Evolutionary conservation across 2,329 filamentous ascomycete species (phyloP).

Genomic region (Xylaria sp.): DNA sequence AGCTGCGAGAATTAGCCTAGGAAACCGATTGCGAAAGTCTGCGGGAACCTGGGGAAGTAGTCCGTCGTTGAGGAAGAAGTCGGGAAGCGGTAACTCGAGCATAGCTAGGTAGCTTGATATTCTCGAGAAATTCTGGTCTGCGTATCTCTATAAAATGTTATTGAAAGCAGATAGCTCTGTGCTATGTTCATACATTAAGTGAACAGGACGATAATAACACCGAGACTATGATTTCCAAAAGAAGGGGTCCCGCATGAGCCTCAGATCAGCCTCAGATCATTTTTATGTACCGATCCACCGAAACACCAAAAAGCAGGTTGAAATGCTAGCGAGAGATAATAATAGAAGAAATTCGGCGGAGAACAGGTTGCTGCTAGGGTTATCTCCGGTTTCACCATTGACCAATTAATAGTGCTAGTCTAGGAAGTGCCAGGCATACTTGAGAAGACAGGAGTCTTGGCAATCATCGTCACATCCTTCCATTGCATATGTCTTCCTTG

Average conservation of each 20-base stretch:
- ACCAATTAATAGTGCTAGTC: neutral
- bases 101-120: constrained; percentile 28
- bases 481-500: neutral
- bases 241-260: neutral
- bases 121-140: neutral
- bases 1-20: constrained; percentile 59
- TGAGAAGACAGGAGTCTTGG: neutral
- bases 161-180: neutral
- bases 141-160: neutral
- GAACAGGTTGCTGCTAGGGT: too few relatives aligned
- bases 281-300: neutral
- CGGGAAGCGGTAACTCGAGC: constrained; percentile 37
- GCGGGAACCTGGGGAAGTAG: constrained; percentile 60
- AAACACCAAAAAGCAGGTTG: neutral
- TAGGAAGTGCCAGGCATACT: neutral
- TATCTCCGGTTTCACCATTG: neutral
- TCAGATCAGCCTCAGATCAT: neutral
- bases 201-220: neutral
- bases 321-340: neutral
- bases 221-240: neutral
- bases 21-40: constrained; percentile 62
- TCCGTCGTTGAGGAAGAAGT: constrained; percentile 54
- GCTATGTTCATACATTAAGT: neutral
- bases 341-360: neutral
- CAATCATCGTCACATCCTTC: constrained; percentile 21